Evolutionary conservation across 371 early-diverging fungal species (phyloP), one percentile per base, ranked within the genome.

Genomic region (Vavraia culicis): DNA sequence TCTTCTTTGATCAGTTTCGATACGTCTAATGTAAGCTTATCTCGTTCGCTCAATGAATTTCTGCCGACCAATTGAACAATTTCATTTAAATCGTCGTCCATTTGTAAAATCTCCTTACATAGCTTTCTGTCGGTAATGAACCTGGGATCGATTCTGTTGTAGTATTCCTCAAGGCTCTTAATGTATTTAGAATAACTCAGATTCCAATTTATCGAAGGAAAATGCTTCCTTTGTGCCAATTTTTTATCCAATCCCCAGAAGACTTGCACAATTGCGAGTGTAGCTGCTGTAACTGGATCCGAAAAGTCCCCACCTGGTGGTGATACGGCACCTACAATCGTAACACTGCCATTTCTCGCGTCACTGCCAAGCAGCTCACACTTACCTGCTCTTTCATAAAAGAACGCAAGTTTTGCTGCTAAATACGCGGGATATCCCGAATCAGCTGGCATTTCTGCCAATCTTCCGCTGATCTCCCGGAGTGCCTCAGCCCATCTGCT

Each of bases 171-270:
- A 39, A 98, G 73, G 4, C 85, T 86, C 65, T 87, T 84, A 68
- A 80, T 77, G 74, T 95, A 96, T 76, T 96, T 96, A 57, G 90
- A 88, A 74, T 93, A 98, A 66, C 80, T 80, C 64, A 88, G 74
- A 41, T 82, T 87, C 94, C 95, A 96, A 76, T 98, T 94, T 54
- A 96, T 88, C 16, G 95, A 93, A 7, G 99, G 99, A 79, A 96
- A 98, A 75, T 98, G 96, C 76, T 98, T 96, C 66, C 96, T 80
- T 72, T 98, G 99, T 16, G 99, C 99, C 36, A 98, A 76, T 74
- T 96, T 98, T 78, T 98, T 98, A 73, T 98, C 99, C 56, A 98
- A 73, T 57, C 96, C 99, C 99, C 99, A 98, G 75, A 98, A 98
- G 38, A 96, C 96, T 68, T 98, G 96, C 0, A 93, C 96, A 69